phyloP scores from a whole-genome alignment of 2,329 filamentous ascomycete species.

The Aureobasidium sp. region DNA sequence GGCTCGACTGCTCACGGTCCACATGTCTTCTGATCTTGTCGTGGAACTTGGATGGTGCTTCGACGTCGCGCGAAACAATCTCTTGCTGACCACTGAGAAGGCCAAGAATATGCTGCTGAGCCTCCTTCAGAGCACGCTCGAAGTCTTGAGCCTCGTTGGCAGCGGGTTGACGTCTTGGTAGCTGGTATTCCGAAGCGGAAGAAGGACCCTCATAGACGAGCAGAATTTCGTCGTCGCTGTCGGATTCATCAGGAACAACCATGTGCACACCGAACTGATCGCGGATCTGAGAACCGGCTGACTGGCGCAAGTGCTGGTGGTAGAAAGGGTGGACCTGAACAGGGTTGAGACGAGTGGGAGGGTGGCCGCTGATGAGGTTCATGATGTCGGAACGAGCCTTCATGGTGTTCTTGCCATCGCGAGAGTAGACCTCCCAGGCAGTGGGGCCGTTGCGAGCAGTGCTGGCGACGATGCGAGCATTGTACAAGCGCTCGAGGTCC shows the following conservation, averaged over 20 bases:
- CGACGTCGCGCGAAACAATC: conserved; percentile 45
- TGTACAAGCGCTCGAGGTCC: conserved; percentile 69
- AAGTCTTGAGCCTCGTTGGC: conserved; percentile 47
- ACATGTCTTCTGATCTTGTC: conserved; percentile 55
- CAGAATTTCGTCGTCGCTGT: conserved; percentile 54
- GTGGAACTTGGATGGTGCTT: conserved; percentile 52
- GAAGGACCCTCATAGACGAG: conserved; percentile 66
- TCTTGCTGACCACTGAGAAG: conserved; percentile 46
- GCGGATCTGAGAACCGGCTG: conserved; percentile 55
- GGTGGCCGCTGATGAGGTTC: conserved; percentile 63
- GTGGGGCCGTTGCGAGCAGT: conserved; percentile 58
- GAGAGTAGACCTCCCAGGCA: conserved; percentile 81
- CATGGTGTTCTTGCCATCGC: conserved; percentile 74
- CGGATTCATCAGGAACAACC: conserved; percentile 57
- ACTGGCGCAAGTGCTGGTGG: conserved; percentile 60
- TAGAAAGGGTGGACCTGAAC: conserved; percentile 70
- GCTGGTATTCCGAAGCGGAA: conserved; percentile 41
- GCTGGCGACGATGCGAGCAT: conserved; percentile 81
- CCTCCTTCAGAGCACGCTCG: conserved; percentile 48
- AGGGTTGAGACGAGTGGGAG: conserved; percentile 60
- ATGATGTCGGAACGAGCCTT: conserved; percentile 68
- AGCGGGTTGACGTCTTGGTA: conserved; percentile 49
- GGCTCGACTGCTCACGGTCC: conserved; percentile 44
- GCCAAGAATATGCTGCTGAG: conserved; percentile 46
- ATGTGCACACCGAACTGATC: conserved; percentile 64